A percentile compares a stretch with the other conserved stretches of the same genome.
Evolutionary conservation across 371 early-diverging fungal species (phyloP).

Genomic region (Mortierella sp.): DNA sequence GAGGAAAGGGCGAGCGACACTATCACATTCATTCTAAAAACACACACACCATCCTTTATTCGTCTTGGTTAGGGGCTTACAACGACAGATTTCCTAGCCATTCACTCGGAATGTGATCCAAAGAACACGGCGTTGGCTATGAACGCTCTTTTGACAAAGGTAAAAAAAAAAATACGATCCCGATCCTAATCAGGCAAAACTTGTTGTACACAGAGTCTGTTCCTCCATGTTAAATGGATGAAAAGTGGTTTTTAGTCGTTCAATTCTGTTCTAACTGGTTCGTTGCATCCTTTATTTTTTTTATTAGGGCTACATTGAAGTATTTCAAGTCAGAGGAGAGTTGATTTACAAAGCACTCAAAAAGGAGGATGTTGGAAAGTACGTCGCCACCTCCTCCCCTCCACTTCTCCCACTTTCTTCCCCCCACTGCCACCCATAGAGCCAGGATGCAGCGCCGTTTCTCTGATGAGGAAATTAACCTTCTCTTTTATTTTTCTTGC

Average conservation of each 20-base stretch:
- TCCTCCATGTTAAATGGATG: no score
- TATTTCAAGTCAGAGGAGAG: slow-evolving; percentile 53
- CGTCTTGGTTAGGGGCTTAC: slow-evolving; percentile 27
- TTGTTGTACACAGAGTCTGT: no score
- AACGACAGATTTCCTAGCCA: slow-evolving; percentile 18
- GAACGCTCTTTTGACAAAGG: slow-evolving; percentile 64
- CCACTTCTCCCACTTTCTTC: no score
- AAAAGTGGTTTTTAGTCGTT: no score
- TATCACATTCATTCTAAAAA: no score
- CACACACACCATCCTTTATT: background rate
- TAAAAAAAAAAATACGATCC: no score
- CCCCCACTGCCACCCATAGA: no score
- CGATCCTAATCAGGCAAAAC: no score
- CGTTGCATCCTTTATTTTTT: background rate
- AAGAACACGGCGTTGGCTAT: slow-evolving; percentile 58
- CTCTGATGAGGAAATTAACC: no score
- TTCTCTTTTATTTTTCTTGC: slow-evolving; percentile 24
- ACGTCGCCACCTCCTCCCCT: background rate
- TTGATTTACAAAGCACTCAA: slow-evolving; percentile 59
- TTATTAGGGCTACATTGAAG: slow-evolving; percentile 51
- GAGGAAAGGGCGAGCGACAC: background rate
- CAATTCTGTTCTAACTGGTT: no score
- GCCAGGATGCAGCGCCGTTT: background rate
- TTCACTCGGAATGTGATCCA: slow-evolving; percentile 55
- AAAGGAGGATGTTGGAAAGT: slow-evolving; percentile 59